Conservation (phyloP, 202 grass and related monocot species). For the Zizania palustris region DNA sequence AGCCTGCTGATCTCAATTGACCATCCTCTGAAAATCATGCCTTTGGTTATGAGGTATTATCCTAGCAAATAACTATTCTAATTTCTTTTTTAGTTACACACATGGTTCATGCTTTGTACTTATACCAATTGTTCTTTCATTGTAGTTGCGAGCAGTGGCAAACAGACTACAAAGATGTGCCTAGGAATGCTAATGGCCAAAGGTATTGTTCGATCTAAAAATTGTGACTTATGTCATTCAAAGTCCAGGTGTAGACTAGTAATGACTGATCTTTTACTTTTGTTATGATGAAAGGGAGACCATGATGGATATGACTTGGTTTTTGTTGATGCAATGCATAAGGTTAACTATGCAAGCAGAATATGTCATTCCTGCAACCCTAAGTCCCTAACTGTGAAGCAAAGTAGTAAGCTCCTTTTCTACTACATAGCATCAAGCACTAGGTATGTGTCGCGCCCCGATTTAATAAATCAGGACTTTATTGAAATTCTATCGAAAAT, state of each 20-base stretch:
- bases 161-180: conserved; percentile 66
- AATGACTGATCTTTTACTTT: conserved; percentile 50
- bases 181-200: conserved; percentile 86
- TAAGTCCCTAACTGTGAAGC: conserved; percentile 98
- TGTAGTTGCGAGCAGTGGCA: conserved; percentile 67
- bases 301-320: conserved; percentile 94
- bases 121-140: conserved; percentile 19
- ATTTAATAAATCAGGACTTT: too few species aligned
- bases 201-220: conserved; percentile 51
- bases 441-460: too few species aligned
- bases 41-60: conserved; percentile 91
- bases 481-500: too few species aligned
- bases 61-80: background rate
- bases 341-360: conserved; percentile 98
- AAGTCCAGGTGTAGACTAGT: conserved; percentile 23
- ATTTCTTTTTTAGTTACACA: conserved; percentile 31
- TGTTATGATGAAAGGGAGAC: conserved; percentile 69
- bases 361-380: conserved; percentile 97
- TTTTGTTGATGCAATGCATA: conserved; percentile 99
- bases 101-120: conserved; percentile 38
- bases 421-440: too few species aligned
- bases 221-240: conserved; percentile 7
- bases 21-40: conserved; percentile 65
- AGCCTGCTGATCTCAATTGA: conserved; percentile 78
- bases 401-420: conserved; percentile 70